These are phyloP conservation scores for Cercophora samala DNA, from an alignment of 495 filamentous ascomycete genomes.

Conservation along the genomic window DNA sequence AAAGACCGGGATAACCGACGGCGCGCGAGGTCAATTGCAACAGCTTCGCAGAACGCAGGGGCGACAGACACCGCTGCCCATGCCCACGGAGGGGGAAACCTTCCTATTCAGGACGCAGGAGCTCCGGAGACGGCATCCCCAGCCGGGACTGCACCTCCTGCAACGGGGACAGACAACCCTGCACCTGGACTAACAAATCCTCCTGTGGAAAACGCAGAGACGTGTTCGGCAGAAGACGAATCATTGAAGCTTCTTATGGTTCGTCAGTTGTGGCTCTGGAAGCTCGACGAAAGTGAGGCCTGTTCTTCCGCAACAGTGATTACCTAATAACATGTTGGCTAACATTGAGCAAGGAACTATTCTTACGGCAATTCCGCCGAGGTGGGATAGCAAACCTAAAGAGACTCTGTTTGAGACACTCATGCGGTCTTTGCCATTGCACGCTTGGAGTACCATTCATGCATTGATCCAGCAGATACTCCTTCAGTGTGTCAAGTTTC, in stretches of 20 bases:
- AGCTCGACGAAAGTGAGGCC: background rate
- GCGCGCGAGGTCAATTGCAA: too few species aligned
- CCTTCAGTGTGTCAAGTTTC: background rate
- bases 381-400: background rate
- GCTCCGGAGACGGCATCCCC: too few species aligned
- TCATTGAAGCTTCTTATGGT: background rate
- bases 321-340: background rate
- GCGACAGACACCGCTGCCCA: too few species aligned
- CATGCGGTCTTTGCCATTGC: background rate
- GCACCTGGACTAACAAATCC: too few species aligned
- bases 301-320: too few species aligned
- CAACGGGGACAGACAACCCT: too few species aligned
- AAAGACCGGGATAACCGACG: background rate
- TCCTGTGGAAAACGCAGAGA: too few species aligned
- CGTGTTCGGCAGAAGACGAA: background rate
- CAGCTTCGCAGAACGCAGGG: too few species aligned
- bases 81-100: too few species aligned
- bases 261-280: constrained; percentile 4
- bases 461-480: background rate
- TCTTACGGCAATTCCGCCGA: background rate
- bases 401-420: background rate
- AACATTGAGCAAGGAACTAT: background rate
- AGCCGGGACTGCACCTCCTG: too few species aligned
- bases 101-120: too few species aligned
- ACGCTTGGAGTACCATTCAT: background rate